Base-by-base conservation (phyloP, 768 basidiomycete species). In the Psilocybe sp. region DNA sequence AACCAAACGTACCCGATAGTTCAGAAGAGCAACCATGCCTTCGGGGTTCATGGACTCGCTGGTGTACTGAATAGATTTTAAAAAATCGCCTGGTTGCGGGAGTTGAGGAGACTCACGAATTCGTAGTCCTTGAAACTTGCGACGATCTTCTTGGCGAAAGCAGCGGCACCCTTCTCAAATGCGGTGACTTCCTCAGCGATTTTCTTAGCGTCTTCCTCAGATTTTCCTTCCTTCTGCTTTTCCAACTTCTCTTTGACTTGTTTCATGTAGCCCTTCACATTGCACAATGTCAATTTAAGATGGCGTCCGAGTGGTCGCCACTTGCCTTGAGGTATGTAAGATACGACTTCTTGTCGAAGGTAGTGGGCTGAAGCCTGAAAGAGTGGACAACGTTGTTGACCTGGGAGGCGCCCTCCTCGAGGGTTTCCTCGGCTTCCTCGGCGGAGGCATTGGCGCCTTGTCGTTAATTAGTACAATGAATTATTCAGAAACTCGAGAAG, bases 371-470 rank as follows among this genome's bases (percentile, higher is more conserved):
- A 52, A 99, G 86, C 60, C 95, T 88, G 85, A 95, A 94, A 36
- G 93, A 93, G 76, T 92, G 72, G 45, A 84, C 84, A 56, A 98
- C 78, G 69, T 98, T 92, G 86, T 94, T 98, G 64, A 96, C 87
- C 50, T 73, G 73, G 12, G 44, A 4, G n/a, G 81, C 75, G 54
- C 89, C 91, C 1, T 89, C 88, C 67, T 93, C 95, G 48, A 95
- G 67, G 20, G 74, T 75, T 47, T 98, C 97, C 0, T 82, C 84
- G 41, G 72, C 72, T 46, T 97, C 96, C 72, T 98, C 96, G 5
- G 84, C 74, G 40, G 95, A 98, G 36, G 95, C 88, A 71, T 98
- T 96, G 50, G 89, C 93, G 66, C 95, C 92, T 94, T 57, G 10
- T 48, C 32, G 37, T 4, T n/a, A 34, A 33, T 47, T 20, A 52